Evolutionary conservation across 2,329 filamentous ascomycete genomes (phyloP).

Genomic region (Penicillium sp.): DNA sequence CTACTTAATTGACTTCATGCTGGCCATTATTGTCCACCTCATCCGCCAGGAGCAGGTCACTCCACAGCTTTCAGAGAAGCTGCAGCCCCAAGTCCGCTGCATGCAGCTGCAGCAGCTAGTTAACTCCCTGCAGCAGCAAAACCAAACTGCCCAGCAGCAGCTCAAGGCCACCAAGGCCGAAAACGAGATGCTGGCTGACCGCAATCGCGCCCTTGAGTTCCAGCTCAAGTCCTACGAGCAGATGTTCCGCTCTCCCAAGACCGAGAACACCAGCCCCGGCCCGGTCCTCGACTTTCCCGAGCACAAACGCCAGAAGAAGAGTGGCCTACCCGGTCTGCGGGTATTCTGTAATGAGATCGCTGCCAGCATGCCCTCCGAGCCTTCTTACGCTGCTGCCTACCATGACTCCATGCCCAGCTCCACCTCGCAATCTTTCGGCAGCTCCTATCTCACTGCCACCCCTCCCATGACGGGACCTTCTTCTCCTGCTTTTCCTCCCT

Average conservation of each 20-base stretch:
- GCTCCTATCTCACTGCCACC: conserved; percentile 32
- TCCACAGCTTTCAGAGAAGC: conserved; percentile 38
- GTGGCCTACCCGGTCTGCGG: conserved; percentile 34
- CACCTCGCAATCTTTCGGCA: conserved; percentile 31
- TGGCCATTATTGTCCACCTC: conserved; percentile 36
- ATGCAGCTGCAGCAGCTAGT: conserved; percentile 41
- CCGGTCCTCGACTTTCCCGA: conserved; percentile 29
- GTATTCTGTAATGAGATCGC: conserved; percentile 38
- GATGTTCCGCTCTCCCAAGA: conserved; percentile 40
- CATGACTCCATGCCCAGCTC: conserved; percentile 25
- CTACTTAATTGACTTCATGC: conserved; percentile 42
- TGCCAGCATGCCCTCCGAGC: conserved; percentile 24
- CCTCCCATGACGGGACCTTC: conserved; percentile 38
- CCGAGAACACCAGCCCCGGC: conserved; percentile 30
- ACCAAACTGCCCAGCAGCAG: conserved; percentile 37
- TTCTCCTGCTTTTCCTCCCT: conserved; percentile 34
- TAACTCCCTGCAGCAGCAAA: conserved; percentile 37
- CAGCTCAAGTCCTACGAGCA: conserved; percentile 42
- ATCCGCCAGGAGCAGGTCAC: conserved; percentile 39
- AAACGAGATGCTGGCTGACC: conserved; percentile 36
- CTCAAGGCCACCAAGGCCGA: conserved; percentile 37
- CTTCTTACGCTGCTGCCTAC: conserved; percentile 14
- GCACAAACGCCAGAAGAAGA: conserved; percentile 32
- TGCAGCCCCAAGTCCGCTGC: conserved; percentile 40
- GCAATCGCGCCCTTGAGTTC: conserved; percentile 38